phyloP scores from a whole-genome alignment of 2,329 filamentous ascomycete genomes.

The Grosmannia penicillata region DNA sequence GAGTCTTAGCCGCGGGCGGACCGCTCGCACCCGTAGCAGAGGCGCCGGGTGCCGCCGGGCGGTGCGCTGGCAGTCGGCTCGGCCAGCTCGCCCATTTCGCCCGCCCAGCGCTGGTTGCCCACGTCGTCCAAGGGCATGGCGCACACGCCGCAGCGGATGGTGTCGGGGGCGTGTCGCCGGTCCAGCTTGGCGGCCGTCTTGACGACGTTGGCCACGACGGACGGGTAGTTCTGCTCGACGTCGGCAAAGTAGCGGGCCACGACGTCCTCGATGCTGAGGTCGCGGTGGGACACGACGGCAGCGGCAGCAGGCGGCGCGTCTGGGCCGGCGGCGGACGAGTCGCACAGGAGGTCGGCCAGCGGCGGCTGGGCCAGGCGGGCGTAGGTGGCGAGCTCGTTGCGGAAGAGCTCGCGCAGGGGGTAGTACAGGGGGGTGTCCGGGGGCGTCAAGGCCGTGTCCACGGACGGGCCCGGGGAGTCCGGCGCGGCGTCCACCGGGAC shows the following conservation, averaged over 20 bases:
- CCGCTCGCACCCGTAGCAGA: slow-evolving; percentile 65
- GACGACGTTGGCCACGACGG: slow-evolving; percentile 90
- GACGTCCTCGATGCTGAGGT: slow-evolving; percentile 79
- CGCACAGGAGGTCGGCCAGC: slow-evolving; percentile 23
- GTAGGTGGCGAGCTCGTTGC: slow-evolving; percentile 63
- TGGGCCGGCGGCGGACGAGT: not conserved
- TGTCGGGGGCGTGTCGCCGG: slow-evolving; percentile 20
- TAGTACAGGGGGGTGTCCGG: slow-evolving; percentile 43
- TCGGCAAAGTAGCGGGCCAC: slow-evolving; percentile 79
- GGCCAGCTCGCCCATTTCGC: slow-evolving; percentile 36
- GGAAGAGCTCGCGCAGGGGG: slow-evolving; percentile 72
- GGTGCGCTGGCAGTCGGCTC: slow-evolving; percentile 13
- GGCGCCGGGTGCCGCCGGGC: slow-evolving; percentile 14
- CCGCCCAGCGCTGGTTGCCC: slow-evolving; percentile 49
- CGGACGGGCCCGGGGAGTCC: not conserved
- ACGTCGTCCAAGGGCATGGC: slow-evolving; percentile 48
- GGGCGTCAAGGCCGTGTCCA: too few relatives aligned
- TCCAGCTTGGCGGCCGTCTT: slow-evolving; percentile 75
- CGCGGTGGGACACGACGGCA: slow-evolving; percentile 48
- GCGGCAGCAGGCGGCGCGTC: slow-evolving; percentile 3
- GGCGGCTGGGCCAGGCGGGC: slow-evolving; percentile 35
- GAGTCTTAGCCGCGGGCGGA: slow-evolving; percentile 41
- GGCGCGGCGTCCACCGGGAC: slow-evolving; percentile 11
- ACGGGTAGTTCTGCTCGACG: slow-evolving; percentile 75
- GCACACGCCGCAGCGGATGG: slow-evolving; percentile 48